A percentile compares a stretch with the other conserved stretches of the same genome.
Evolutionary conservation across 495 filamentous ascomycete genomes (phyloP).

Genomic region (Cryomyces antarcticus): DNA sequence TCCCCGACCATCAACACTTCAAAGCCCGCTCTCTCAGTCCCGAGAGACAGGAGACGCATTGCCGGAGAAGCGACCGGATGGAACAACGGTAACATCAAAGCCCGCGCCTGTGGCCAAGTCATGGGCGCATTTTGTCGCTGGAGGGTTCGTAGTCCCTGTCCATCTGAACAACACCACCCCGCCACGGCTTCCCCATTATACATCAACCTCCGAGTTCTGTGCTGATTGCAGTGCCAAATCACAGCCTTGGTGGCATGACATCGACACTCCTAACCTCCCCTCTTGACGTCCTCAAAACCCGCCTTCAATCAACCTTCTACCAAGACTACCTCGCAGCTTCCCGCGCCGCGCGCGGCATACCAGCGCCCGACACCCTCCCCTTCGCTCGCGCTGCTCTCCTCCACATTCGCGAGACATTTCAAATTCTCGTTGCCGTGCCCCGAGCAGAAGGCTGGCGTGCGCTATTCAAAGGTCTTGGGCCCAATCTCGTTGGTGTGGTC

Average conservation of each 20-base stretch:
- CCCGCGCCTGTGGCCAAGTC: constrained; percentile 43
- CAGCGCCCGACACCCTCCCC: constrained; percentile 24
- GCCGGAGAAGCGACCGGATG: constrained; percentile 22
- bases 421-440: constrained; percentile 61
- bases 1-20: not conserved
- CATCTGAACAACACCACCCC: not conserved
- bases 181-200: not conserved
- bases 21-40: constrained; percentile 26
- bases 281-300: constrained; percentile 77
- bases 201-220: constrained; percentile 1
- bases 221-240: constrained; percentile 3
- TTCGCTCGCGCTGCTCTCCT: constrained; percentile 28
- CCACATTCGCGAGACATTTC: constrained; percentile 57
- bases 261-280: constrained; percentile 70
- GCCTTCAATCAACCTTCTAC: constrained; percentile 82
- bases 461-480: constrained; percentile 74
- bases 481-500: constrained; percentile 71
- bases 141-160: constrained; percentile 34
- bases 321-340: constrained; percentile 37
- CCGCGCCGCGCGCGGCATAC: constrained; percentile 26
- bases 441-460: constrained; percentile 60
- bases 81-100: constrained; percentile 16
- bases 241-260: constrained; percentile 70
- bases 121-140: constrained; percentile 77
- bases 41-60: constrained; percentile 39